phyloP scores from a whole-genome alignment of 2,329 filamentous ascomycete species.

The Pseudogymnoascus sp. region DNA sequence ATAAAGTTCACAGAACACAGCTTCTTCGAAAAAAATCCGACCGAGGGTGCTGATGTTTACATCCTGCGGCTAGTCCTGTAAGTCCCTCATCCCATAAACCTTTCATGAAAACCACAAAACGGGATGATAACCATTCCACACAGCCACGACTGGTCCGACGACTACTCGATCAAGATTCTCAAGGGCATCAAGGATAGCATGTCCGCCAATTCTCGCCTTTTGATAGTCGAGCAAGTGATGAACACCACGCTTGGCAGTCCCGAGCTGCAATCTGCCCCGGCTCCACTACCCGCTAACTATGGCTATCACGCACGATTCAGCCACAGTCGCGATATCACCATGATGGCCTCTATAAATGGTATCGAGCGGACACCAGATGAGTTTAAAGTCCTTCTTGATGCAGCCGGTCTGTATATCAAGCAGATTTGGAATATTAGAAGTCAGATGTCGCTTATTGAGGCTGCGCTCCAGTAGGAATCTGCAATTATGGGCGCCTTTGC shows the following conservation, averaged over 20 bases:
- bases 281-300: slow-evolving; percentile 25
- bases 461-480: neutral
- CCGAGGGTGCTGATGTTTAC: slow-evolving; percentile 24
- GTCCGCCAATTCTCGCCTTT: slow-evolving; percentile 15
- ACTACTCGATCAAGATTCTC: slow-evolving; percentile 19
- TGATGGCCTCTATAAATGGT: slow-evolving; percentile 28
- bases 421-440: slow-evolving; percentile 23
- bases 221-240: slow-evolving; percentile 28
- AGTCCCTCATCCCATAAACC: slow-evolving; percentile 2
- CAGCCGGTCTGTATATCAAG: slow-evolving; percentile 20
- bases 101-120: no score
- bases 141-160: slow-evolving; percentile 23
- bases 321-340: slow-evolving; percentile 24
- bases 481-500: no score
- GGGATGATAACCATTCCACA: neutral
- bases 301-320: slow-evolving; percentile 25
- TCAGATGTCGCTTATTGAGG: slow-evolving; percentile 20
- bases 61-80: slow-evolving; percentile 18
- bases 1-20: slow-evolving; percentile 20
- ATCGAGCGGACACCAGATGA: slow-evolving; percentile 27
- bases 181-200: slow-evolving; percentile 9
- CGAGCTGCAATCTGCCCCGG: slow-evolving; percentile 20
- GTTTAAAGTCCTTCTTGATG: slow-evolving; percentile 16
- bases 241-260: slow-evolving; percentile 24
- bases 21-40: slow-evolving; percentile 25